Evolutionary conservation across 306 rosid species (phyloP).

Genomic region (Hippophae tibetana): DNA sequence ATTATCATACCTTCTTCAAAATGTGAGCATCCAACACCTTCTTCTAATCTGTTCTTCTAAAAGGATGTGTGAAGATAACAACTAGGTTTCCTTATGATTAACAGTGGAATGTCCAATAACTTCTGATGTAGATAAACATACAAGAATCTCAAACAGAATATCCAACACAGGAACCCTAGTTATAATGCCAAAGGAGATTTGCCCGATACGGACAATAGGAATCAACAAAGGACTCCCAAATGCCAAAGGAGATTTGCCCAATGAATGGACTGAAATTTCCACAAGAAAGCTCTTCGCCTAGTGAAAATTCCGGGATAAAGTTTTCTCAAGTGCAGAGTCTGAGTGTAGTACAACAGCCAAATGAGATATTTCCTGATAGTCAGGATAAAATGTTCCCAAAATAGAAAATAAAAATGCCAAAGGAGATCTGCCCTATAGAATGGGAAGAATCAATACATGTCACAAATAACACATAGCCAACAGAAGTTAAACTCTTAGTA

Average conservation of each 20-base stretch:
- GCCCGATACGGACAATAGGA: constrained; percentile 40
- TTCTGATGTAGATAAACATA: constrained; percentile 24
- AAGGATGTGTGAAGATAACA: constrained; percentile 8
- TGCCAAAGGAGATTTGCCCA: constrained; percentile 99
- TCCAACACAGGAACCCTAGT: constrained; percentile 36
- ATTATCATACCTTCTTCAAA: no score
- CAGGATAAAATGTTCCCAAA: constrained; percentile 14
- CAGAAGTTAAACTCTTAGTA: constrained; percentile 18
- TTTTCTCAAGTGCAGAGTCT: constrained; percentile 33
- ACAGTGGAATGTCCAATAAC: constrained; percentile 24
- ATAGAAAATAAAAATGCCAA: constrained; percentile 21
- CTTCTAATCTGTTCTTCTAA: constrained; percentile 13
- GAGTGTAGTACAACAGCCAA: constrained; percentile 20
- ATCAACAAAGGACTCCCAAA: constrained; percentile 51
- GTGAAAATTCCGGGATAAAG: constrained; percentile 28
- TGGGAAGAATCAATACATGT: constrained; percentile 20
- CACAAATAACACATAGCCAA: constrained; percentile 16
- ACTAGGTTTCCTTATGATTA: not conserved
- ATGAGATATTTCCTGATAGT: constrained; percentile 16
- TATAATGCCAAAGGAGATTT: constrained; percentile 45
- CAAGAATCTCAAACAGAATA: constrained; percentile 29
- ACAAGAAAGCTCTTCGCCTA: constrained; percentile 28
- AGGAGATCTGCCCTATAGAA: constrained; percentile 40
- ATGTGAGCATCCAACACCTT: not conserved
- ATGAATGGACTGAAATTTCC: constrained; percentile 37